Conservation (phyloP, 108 stramenopile genomes). For the Stephanodiscus triporus region DNA sequence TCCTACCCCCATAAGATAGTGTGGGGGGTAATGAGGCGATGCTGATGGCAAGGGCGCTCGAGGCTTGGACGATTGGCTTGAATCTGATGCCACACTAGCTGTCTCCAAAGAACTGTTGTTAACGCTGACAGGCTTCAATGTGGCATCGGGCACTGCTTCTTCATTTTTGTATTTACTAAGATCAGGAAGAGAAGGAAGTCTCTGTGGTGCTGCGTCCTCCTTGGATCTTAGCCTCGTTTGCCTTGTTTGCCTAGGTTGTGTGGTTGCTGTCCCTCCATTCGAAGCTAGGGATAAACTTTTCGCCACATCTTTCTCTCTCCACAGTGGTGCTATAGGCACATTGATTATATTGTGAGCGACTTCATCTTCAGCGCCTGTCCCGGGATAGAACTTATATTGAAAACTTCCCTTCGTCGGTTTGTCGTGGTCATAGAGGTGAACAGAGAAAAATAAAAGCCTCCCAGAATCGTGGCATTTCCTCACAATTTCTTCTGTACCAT, state of each 20-base stretch:
- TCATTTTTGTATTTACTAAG: conserved; percentile 10
- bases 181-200: conserved; percentile 22
- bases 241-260: conserved; percentile 57
- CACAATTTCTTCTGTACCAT: conserved; percentile 98
- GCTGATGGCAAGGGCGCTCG: conserved; percentile 34
- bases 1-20: conserved; percentile 57
- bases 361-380: conserved; percentile 92
- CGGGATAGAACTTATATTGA: conserved; percentile 94
- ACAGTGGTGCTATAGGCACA: conserved; percentile 91
- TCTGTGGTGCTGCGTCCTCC: conserved; percentile 13
- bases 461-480: conserved; percentile 84
- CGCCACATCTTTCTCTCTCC: conserved; percentile 69
- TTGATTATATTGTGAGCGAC: conserved; percentile 94
- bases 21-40: conserved; percentile 39
- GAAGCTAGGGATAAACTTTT: conserved; percentile 39
- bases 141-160: conserved; percentile 6
- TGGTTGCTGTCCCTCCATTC: conserved; percentile 26
- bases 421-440: conserved; percentile 92
- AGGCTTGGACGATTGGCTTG: conserved; percentile 29
- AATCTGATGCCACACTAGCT: conserved; percentile 24
- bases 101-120: conserved; percentile 20
- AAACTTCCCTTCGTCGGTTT: conserved; percentile 58
- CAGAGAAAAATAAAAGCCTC: conserved; percentile 92
- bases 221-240: conserved; percentile 59
- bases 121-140: conserved; percentile 16